A percentile compares a stretch with the other conserved stretches of the same genome.
Conservation (phyloP, 2,329 filamentous ascomycete species). For the Aureobasidium sp. region DNA sequence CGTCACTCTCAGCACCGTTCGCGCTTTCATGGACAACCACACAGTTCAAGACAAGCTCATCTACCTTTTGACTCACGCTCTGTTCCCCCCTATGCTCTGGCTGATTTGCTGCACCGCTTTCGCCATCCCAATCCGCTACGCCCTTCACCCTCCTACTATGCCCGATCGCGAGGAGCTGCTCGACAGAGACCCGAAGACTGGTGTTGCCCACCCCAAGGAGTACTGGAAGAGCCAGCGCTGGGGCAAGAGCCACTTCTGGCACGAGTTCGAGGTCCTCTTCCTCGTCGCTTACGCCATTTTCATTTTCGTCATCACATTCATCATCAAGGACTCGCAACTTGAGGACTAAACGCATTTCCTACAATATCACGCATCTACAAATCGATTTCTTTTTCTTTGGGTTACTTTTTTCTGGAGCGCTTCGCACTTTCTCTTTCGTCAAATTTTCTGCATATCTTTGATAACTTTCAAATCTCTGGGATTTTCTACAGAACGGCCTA, state of each 20-base stretch:
- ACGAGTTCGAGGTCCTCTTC: conserved; percentile 16
- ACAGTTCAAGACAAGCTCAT: conserved; percentile 39
- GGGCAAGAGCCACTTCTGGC: conserved; percentile 18
- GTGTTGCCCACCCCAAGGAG: conserved; percentile 43
- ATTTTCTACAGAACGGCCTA: conserved; percentile 8
- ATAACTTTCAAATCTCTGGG: background rate
- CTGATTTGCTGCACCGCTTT: conserved; percentile 25
- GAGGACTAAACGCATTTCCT: conserved; percentile 8
- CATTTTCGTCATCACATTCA: conserved; percentile 15
- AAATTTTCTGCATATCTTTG: conserved; percentile 1
- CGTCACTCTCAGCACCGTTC: conserved; percentile 46
- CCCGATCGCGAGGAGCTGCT: conserved; percentile 53
- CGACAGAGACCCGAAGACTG: conserved; percentile 48
- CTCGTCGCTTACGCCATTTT: conserved; percentile 16
- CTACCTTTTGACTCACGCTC: conserved; percentile 52
- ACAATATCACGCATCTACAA: background rate
- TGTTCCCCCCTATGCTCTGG: conserved; percentile 56
- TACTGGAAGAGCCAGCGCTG: conserved; percentile 17
- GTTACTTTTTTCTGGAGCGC: conserved; percentile 7
- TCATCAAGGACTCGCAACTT: conserved; percentile 2
- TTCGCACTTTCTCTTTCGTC: background rate
- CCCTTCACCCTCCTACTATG: conserved; percentile 53
- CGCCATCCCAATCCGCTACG: conserved; percentile 48
- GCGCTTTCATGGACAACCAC: conserved; percentile 40
- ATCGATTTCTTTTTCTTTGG: conserved; percentile 4